phyloP scores from a whole-genome alignment of 2,329 filamentous ascomycete genomes.

The Knoxdaviesia proteae region DNA sequence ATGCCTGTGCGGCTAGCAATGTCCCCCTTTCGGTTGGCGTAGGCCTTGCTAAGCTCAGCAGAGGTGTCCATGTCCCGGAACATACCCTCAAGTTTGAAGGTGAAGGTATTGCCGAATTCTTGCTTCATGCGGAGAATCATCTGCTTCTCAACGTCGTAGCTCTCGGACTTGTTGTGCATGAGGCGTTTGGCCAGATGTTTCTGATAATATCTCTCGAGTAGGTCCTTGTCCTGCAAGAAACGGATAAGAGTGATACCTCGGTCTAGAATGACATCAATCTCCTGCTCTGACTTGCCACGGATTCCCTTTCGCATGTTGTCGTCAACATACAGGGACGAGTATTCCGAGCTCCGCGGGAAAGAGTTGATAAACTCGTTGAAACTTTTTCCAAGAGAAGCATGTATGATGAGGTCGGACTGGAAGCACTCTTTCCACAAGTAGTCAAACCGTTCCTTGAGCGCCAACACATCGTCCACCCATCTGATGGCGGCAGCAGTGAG shows the following conservation, averaged over 20 bases:
- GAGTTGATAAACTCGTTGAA: slow-evolving; percentile 86
- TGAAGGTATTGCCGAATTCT: slow-evolving; percentile 87
- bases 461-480: slow-evolving; percentile 84
- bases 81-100: slow-evolving; percentile 84
- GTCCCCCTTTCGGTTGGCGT: slow-evolving; percentile 18
- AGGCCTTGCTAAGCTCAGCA: slow-evolving; percentile 58
- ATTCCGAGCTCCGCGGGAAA: slow-evolving; percentile 73
- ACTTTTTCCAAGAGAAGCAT: slow-evolving; percentile 66
- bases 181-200: slow-evolving; percentile 81
- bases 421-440: slow-evolving; percentile 56
- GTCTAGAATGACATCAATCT: slow-evolving; percentile 67
- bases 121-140: slow-evolving; percentile 97
- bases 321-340: slow-evolving; percentile 89
- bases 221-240: slow-evolving; percentile 77
- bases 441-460: slow-evolving; percentile 79
- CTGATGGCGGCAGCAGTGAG: slow-evolving; percentile 74
- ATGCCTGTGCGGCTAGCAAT: slow-evolving; percentile 20
- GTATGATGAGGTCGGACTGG: slow-evolving; percentile 50
- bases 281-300: slow-evolving; percentile 75
- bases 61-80: slow-evolving; percentile 91
- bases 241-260: slow-evolving; percentile 76
- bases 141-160: slow-evolving; percentile 78
- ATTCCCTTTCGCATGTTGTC: slow-evolving; percentile 89
- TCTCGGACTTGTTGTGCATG: slow-evolving; percentile 74
- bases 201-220: slow-evolving; percentile 96